Conservation (phyloP, 441 rosid species). For the Pelargonium australe region DNA sequence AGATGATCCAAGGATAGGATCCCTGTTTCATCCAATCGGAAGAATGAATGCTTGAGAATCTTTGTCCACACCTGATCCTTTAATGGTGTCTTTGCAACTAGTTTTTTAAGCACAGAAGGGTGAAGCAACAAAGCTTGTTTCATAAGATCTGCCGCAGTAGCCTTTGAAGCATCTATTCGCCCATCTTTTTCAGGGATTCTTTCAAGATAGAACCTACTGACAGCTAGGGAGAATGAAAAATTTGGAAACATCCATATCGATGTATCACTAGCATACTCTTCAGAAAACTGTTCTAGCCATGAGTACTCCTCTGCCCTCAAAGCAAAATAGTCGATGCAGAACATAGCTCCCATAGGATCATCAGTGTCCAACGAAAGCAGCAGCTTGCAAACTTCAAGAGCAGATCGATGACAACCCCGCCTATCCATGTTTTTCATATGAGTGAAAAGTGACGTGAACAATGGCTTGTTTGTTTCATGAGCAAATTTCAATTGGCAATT, state of each 20-base stretch:
- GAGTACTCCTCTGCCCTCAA: constrained; percentile 77
- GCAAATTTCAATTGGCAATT: constrained; percentile 66
- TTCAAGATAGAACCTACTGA: constrained; percentile 65
- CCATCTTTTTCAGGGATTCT: constrained; percentile 33
- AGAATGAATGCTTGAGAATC: constrained; percentile 55
- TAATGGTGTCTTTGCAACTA: constrained; percentile 72
- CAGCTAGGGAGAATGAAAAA: constrained; percentile 75
- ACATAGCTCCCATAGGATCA: constrained; percentile 80
- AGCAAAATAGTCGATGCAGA: constrained; percentile 84
- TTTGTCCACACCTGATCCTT: constrained; percentile 72
- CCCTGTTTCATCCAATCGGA: constrained; percentile 55
- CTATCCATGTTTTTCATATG: constrained; percentile 87
- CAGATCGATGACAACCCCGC: constrained; percentile 89
- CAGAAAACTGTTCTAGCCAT: constrained; percentile 75
- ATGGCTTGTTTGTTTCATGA: constrained; percentile 72
- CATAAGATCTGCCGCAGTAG: constrained; percentile 68
- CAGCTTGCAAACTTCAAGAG: constrained; percentile 78
- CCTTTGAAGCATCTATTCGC: constrained; percentile 30
- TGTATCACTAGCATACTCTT: constrained; percentile 57
- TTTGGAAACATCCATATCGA: constrained; percentile 88
- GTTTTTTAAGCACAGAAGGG: constrained; percentile 64
- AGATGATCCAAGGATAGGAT: constrained; percentile 75
- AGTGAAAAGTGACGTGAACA: constrained; percentile 63
- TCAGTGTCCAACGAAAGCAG: constrained; percentile 70
- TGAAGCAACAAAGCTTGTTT: constrained; percentile 87